Base-by-base conservation (phyloP, 768 basidiomycete genomes). In the Lactifluus pinguis region DNA sequence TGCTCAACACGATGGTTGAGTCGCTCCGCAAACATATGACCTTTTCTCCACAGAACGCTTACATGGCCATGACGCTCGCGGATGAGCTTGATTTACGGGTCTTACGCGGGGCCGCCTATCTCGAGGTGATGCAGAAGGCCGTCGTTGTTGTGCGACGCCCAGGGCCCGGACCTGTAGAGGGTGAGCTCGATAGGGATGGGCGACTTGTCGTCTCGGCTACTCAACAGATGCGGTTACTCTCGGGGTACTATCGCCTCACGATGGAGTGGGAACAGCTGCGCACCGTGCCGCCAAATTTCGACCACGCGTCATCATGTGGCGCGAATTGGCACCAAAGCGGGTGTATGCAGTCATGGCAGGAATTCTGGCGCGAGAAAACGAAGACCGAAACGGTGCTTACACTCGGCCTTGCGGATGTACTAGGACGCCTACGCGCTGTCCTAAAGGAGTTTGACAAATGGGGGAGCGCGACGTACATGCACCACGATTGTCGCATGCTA, bases 341-440 rank as follows among this genome's bases (percentile, higher is more conserved):
- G 19, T 89, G 87, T 65, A 80, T 78, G 25, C 85, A 86, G 70
- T 82, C 82, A 57, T 89, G 87, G 86, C 69, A 81, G 11, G 87
- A 88, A 55, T 89, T 88, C 69, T 89, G 87, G 87, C 86, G 85
- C 71, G 86, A 88, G 65, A 86, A 85, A 71, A 82, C 83, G 30
- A 77, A 77, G 66, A 76, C 80, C 49, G 87, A 88, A 39, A 69
- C 76, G 3, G 80, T 89, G 32, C 75, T 89, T 38, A 71, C 74
- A 14, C 76, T 85, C 5, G 84, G 81, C 8, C 71, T 82, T 2
- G 83, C 85, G 36, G 85, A 89, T 67, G 84, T 88, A 38, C 69
- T 86, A 5, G 88, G 87, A 39, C 78, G 83, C 60, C 69, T 89
- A 65, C 80, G 74, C 67, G 75, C 80, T 60, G 76, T 89, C 39